phyloP scores from a whole-genome alignment of 148 eudicot genomes.

The Rhododendron kiyosumense region DNA sequence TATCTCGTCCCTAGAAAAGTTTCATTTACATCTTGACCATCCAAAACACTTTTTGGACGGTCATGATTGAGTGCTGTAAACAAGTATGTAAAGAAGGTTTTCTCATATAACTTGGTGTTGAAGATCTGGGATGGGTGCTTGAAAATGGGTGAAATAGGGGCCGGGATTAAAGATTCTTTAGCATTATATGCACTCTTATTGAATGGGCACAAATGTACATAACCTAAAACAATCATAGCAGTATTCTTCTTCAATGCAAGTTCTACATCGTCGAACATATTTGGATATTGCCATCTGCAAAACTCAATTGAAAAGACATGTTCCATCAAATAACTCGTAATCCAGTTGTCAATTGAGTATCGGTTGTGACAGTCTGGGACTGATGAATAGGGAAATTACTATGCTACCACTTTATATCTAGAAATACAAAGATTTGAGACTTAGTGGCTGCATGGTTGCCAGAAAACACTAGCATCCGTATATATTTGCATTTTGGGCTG shows the following conservation, averaged over 20 bases:
- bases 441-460: neutral
- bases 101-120: neutral
- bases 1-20: too few species aligned
- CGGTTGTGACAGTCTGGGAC: neutral
- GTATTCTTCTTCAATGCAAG: neutral
- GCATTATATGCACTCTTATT: neutral
- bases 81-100: too few species aligned
- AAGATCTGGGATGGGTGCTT: neutral
- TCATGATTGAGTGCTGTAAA: too few species aligned
- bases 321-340: neutral
- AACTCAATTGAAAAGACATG: neutral
- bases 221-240: neutral
- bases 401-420: neutral
- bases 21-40: too few species aligned
- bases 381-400: neutral
- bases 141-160: neutral
- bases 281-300: neutral
- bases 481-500: neutral
- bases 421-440: neutral
- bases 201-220: neutral
- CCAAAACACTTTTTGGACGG: too few species aligned
- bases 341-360: neutral
- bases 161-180: neutral
- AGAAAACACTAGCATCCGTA: neutral
- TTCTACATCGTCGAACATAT: neutral